These are phyloP conservation scores for Pythium aquatile DNA, from an alignment of 352 stramenopile species.

Conservation along the genomic window DNA sequence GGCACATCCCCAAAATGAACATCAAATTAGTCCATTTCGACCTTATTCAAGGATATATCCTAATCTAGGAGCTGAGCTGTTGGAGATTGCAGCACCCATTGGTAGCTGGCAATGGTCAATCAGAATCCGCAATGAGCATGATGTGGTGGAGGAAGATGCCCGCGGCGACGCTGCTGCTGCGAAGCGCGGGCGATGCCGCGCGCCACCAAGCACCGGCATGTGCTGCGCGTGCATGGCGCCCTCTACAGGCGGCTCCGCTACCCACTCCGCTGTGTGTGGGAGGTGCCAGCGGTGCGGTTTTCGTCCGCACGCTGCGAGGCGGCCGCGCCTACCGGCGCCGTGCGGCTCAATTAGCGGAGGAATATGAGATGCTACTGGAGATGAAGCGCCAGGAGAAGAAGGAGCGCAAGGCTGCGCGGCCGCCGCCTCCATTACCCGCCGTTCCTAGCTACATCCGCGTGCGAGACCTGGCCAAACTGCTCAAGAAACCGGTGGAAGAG, in stretches of 20 bases:
- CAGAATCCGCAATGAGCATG: slow-evolving; percentile 9
- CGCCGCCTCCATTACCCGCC: slow-evolving; percentile 20
- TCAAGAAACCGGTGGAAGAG: slow-evolving; percentile 63
- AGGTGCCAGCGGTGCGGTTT: neutral
- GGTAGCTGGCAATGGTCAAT: slow-evolving; percentile 19
- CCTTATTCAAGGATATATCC: neutral
- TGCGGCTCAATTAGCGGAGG: slow-evolving; percentile 12
- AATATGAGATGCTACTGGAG: slow-evolving; percentile 13
- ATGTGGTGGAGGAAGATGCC: slow-evolving; percentile 20
- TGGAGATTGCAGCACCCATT: slow-evolving; percentile 15
- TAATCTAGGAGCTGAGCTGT: slow-evolving; percentile 17
- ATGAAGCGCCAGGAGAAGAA: slow-evolving; percentile 21
- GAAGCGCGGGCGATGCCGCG: neutral
- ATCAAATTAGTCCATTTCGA: neutral
- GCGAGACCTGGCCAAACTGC: slow-evolving; percentile 68
- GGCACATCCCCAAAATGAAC: neutral
- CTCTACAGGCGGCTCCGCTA: neutral
- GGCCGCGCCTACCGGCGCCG: slow-evolving; percentile 12
- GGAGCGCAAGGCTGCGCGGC: neutral
- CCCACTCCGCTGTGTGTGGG: neutral
- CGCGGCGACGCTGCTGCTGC: slow-evolving; percentile 1
- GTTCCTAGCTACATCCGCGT: slow-evolving; percentile 64
- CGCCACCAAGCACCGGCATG: neutral
- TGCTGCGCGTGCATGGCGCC: neutral
- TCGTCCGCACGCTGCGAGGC: slow-evolving; percentile 21